Percentiles rank a stretch among this genome's conserved stretches.
Conservation (phyloP, 805 yeast species). For the Lipomyces yamadae region DNA sequence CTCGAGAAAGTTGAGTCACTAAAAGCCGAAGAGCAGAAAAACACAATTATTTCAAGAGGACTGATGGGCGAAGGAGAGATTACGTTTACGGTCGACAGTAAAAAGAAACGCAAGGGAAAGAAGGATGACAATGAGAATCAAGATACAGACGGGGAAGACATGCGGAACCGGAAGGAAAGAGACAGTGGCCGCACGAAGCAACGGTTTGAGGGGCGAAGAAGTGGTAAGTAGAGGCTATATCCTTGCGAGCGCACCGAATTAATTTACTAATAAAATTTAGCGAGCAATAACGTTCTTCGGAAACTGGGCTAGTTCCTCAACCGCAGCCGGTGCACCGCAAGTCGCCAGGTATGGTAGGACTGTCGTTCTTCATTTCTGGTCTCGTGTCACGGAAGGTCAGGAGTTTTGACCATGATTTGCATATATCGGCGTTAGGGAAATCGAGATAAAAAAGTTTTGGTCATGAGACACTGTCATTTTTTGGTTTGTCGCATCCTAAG, state of each 20-base stretch:
- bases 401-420: neutral
- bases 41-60: slow-evolving; percentile 24
- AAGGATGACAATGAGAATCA: slow-evolving; percentile 1
- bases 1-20: slow-evolving; percentile 15
- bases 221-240: slow-evolving; percentile 25
- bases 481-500: neutral
- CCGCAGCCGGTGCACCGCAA: neutral
- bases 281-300: slow-evolving; percentile 29
- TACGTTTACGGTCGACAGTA: slow-evolving; percentile 29
- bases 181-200: slow-evolving; percentile 31
- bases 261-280: slow-evolving; percentile 7
- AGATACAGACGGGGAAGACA: slow-evolving; percentile 21
- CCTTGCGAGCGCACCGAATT: neutral
- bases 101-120: slow-evolving; percentile 20
- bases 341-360: too few relatives aligned
- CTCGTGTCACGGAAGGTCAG: neutral
- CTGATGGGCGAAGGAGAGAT: slow-evolving; percentile 36
- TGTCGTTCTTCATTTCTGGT: neutral
- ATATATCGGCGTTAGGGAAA: neutral
- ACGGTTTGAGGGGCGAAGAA: slow-evolving; percentile 32
- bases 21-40: slow-evolving; percentile 10
- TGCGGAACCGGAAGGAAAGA: slow-evolving; percentile 20
- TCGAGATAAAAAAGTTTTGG: neutral
- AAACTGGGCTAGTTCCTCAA: slow-evolving; percentile 11
- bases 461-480: neutral